Evolutionary conservation across 345 rosid genomes (phyloP).

Genomic region (Salix exigua): DNA sequence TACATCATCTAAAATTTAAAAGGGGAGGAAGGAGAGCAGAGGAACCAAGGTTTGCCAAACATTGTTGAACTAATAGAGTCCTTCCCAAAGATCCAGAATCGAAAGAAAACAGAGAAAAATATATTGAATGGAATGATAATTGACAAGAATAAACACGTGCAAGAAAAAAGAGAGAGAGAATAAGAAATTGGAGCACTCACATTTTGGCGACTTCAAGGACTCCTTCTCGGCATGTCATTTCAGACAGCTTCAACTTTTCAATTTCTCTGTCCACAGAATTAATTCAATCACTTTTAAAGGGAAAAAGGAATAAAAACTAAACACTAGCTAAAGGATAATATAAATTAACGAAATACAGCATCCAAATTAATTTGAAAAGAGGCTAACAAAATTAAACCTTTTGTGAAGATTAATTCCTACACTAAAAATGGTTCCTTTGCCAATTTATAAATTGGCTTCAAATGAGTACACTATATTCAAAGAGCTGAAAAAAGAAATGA

Average conservation of each 20-base stretch:
- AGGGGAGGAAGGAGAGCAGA: not conserved
- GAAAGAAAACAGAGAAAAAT: not conserved
- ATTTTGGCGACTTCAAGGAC: conserved; percentile 91
- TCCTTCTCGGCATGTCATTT: conserved; percentile 97
- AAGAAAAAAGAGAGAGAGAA: not conserved
- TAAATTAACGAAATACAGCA: not conserved
- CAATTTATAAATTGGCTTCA: not conserved
- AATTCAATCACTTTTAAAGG: not conserved
- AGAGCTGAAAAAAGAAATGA: not conserved
- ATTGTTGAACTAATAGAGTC: not conserved
- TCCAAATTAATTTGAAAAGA: not conserved
- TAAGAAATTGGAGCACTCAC: conserved; percentile 38
- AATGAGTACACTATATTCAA: not conserved
- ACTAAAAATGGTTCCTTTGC: not conserved
- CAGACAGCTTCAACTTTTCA: conserved; percentile 84
- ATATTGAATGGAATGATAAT: not conserved
- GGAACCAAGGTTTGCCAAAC: not conserved
- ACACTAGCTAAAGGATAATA: not conserved
- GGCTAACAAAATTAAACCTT: not conserved
- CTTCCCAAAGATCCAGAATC: not conserved
- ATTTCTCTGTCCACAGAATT: conserved; percentile 68
- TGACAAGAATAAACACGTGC: not conserved
- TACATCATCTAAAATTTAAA: not conserved
- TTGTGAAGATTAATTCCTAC: not conserved
- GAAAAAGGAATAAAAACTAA: not conserved